Percentiles rank a stretch among this genome's conserved stretches.
These are phyloP conservation scores for Dentipellis fragilis DNA, from an alignment of 768 basidiomycete genomes.

Conservation along the genomic window DNA sequence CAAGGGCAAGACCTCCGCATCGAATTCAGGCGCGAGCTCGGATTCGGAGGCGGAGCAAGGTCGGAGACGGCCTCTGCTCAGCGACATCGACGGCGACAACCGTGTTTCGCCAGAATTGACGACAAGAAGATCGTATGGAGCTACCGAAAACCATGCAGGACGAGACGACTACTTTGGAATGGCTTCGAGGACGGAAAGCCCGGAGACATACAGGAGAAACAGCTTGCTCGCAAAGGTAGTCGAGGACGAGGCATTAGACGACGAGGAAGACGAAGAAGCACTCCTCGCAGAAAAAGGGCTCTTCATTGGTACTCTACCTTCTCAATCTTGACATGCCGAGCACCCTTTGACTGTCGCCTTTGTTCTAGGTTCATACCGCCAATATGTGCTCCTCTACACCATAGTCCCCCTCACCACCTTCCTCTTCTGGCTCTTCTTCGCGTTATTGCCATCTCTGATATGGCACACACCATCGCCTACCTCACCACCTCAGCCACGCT, in stretches of 20 bases:
- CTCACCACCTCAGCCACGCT: conserved; percentile 32
- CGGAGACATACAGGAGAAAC: conserved; percentile 6
- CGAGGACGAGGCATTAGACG: conserved; percentile 2
- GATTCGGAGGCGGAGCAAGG: not conserved
- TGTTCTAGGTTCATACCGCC: conserved; percentile 49
- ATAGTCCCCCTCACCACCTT: conserved; percentile 19
- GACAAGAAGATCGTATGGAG: conserved; percentile 7
- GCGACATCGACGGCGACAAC: not conserved
- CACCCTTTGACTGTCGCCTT: not conserved
- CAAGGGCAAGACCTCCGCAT: conserved; percentile 9
- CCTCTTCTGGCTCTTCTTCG: conserved; percentile 39
- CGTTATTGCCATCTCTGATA: conserved; percentile 36
- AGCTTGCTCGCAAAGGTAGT: conserved; percentile 6
- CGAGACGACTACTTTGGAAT: not conserved
- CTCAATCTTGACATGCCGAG: not conserved
- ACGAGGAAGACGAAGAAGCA: conserved; percentile 5
- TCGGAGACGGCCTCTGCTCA: not conserved
- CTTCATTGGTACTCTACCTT: conserved; percentile 9
- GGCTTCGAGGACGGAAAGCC: not conserved
- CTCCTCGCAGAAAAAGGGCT: conserved; percentile 9
- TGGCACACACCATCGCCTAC: conserved; percentile 26
- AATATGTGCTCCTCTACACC: conserved; percentile 40
- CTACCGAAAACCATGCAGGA: not conserved
- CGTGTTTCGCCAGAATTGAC: not conserved
- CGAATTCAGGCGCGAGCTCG: not conserved